phyloP scores from a whole-genome alignment of 2,329 filamentous ascomycete species.

The Penicillium sp. region DNA sequence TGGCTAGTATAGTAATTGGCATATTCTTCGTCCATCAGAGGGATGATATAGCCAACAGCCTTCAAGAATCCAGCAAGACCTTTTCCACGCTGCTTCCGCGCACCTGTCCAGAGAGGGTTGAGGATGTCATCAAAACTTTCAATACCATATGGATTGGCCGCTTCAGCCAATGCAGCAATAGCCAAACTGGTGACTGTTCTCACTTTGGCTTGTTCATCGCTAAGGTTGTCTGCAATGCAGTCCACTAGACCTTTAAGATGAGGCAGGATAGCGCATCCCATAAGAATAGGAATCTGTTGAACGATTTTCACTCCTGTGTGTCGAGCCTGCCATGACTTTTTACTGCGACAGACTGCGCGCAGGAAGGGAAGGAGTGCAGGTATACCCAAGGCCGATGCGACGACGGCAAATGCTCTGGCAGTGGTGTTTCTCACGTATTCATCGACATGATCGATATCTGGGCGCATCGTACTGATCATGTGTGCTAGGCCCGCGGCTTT shows the following conservation, averaged over 20 bases:
- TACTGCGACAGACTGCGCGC: slow-evolving; percentile 91
- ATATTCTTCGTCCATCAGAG: slow-evolving; percentile 98
- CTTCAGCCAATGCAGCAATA: slow-evolving; percentile 90
- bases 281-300: slow-evolving; percentile 96
- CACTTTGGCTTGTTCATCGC: slow-evolving; percentile 97
- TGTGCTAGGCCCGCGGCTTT: slow-evolving; percentile 95
- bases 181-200: slow-evolving; percentile 92
- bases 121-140: slow-evolving; percentile 98
- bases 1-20: slow-evolving; percentile 98
- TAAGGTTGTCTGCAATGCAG: slow-evolving; percentile 91
- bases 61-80: slow-evolving; percentile 94
- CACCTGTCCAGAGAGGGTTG: slow-evolving; percentile 94
- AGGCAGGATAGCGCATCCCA: slow-evolving; percentile 94
- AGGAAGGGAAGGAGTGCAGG: slow-evolving; percentile 92
- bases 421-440: slow-evolving; percentile 99
- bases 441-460: slow-evolving; percentile 96
- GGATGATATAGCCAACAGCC: slow-evolving; percentile 96
- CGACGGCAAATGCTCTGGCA: slow-evolving; percentile 92
- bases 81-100: slow-evolving; percentile 92
- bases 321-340: slow-evolving; percentile 97
- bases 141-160: slow-evolving; percentile 96
- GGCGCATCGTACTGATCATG: slow-evolving; percentile 99
- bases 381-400: slow-evolving; percentile 92
- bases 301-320: slow-evolving; percentile 99
- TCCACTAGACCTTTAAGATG: slow-evolving; percentile 95